Percentiles rank a stretch among this genome's conserved stretches.
These are phyloP conservation scores for Coprinopsis cinerea DNA, from an alignment of 768 basidiomycete genomes.

Conservation along the genomic window DNA sequence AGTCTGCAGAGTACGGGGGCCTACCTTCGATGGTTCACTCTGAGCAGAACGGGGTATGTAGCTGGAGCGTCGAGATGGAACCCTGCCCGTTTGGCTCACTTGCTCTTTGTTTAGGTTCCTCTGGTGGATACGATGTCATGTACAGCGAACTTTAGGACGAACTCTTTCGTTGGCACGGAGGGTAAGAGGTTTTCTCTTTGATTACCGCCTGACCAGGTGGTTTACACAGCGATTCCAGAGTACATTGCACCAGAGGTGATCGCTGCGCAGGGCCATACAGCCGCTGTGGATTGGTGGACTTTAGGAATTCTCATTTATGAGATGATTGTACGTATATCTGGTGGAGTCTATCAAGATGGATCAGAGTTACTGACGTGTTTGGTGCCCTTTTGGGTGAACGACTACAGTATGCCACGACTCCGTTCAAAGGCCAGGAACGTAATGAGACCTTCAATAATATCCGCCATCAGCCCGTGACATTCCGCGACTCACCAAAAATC, in stretches of 20 bases:
- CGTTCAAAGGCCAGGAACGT: conserved; percentile 95
- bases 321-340: conserved; percentile 80
- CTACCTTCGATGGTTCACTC: conserved; percentile 85
- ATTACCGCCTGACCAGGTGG: conserved; percentile 16
- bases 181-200: conserved; percentile 42
- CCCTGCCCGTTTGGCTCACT: conserved; percentile 11
- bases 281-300: conserved; percentile 99
- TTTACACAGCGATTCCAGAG: conserved; percentile 46
- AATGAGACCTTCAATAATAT: conserved; percentile 97
- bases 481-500: conserved; percentile 80
- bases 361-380: conserved; percentile 30
- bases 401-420: conserved; percentile 90
- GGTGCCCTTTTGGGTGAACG: conserved; percentile 16
- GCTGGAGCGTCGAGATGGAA: background rate
- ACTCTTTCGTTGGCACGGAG: conserved; percentile 99
- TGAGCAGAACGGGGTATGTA: conserved; percentile 82
- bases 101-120: conserved; percentile 53
- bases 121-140: conserved; percentile 96
- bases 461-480: conserved; percentile 76
- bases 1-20: conserved; percentile 79
- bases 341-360: conserved; percentile 26
- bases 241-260: conserved; percentile 99
- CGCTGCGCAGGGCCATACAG: conserved; percentile 92
- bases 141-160: conserved; percentile 95
- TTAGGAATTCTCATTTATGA: conserved; percentile 97